Evolutionary conservation across 371 early-diverging fungal genomes (phyloP).

Genomic region (Vairimorpha ceranae): DNA sequence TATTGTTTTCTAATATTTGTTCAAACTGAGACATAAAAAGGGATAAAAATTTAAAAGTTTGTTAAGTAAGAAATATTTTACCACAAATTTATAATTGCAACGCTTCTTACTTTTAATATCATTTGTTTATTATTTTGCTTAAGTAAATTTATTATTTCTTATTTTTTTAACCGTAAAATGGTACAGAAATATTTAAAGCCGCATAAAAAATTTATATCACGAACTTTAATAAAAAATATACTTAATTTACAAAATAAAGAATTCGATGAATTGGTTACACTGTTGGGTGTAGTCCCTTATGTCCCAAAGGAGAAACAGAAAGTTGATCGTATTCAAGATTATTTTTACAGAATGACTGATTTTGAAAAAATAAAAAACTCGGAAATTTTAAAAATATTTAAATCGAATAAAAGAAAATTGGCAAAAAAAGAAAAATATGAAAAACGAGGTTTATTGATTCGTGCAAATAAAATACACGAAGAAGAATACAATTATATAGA

Average conservation of each 20-base stretch:
- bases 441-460: slow-evolving; percentile 6
- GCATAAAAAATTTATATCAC: slow-evolving; percentile 44
- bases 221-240: slow-evolving; percentile 22
- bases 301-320: slow-evolving; percentile 33
- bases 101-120: too few relatives aligned
- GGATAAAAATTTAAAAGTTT: too few relatives aligned
- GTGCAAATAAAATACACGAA: slow-evolving; percentile 9
- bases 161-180: slow-evolving; percentile 13
- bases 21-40: not conserved
- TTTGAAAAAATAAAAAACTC: slow-evolving; percentile 35
- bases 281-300: slow-evolving; percentile 32
- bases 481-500: slow-evolving; percentile 35
- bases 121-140: too few relatives aligned
- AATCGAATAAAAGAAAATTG: slow-evolving; percentile 20
- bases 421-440: slow-evolving; percentile 23
- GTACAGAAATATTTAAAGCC: slow-evolving; percentile 37
- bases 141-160: not conserved
- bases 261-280: slow-evolving; percentile 40
- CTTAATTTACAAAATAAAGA: slow-evolving; percentile 35
- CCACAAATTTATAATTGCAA: too few relatives aligned
- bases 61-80: not conserved
- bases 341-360: slow-evolving; percentile 48
- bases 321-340: slow-evolving; percentile 33
- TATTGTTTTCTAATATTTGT: not conserved
- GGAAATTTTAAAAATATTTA: slow-evolving; percentile 35